Conservation (phyloP, 2,329 filamentous ascomycete genomes). For the Scedosporium minutisporum region DNA sequence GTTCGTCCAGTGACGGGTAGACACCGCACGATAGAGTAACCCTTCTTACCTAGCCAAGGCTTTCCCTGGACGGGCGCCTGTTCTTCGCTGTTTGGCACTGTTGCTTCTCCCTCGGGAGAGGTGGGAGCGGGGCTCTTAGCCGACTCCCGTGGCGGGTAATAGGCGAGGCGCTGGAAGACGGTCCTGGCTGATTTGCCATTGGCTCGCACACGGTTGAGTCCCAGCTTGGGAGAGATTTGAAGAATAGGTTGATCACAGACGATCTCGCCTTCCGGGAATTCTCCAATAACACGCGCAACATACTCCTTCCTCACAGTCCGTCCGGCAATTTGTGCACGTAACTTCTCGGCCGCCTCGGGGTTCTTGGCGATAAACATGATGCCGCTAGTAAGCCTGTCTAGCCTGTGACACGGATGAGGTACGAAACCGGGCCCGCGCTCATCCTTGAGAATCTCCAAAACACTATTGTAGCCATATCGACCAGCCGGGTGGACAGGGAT, state of each 20-base stretch:
- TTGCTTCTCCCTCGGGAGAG: not conserved
- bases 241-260: constrained; percentile 91
- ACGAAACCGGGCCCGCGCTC: constrained; percentile 51
- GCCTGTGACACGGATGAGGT: constrained; percentile 72
- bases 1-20: constrained; percentile 88
- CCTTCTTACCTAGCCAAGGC: constrained; percentile 49
- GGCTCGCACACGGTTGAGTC: constrained; percentile 86
- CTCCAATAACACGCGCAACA: constrained; percentile 78
- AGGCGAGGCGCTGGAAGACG: constrained; percentile 86
- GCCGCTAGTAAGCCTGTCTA: constrained; percentile 87
- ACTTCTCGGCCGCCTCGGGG: constrained; percentile 63
- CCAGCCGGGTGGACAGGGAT: constrained; percentile 93
- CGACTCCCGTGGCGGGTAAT: constrained; percentile 52
- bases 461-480: constrained; percentile 89
- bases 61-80: constrained; percentile 13
- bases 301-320: constrained; percentile 93
- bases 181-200: constrained; percentile 85
- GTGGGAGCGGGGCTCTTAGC: not conserved
- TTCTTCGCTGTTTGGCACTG: constrained; percentile 15
- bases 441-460: constrained; percentile 85
- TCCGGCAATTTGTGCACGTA: constrained; percentile 66
- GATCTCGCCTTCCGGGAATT: constrained; percentile 84
- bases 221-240: constrained; percentile 88
- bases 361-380: constrained; percentile 98
- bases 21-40: constrained; percentile 92